Conservation (phyloP, 768 basidiomycete genomes). For the Auricularia auricula-judae region DNA sequence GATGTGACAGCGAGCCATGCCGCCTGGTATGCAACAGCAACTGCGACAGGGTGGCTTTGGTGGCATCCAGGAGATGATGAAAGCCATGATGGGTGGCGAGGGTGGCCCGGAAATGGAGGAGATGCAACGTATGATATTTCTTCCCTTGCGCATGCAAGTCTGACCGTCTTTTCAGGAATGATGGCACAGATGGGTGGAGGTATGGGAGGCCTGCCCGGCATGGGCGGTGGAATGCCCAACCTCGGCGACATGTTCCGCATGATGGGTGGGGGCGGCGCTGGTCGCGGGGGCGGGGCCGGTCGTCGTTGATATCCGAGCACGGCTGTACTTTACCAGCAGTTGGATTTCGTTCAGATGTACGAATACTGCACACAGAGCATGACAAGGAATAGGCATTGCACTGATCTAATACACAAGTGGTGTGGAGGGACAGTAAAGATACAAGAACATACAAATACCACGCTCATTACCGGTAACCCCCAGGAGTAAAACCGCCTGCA, state of each 20-base stretch:
- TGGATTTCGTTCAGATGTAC: too few species aligned
- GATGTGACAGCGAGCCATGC: conserved; percentile 68
- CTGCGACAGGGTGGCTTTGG: conserved; percentile 89
- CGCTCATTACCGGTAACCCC: too few species aligned
- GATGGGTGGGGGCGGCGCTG: conserved; percentile 11
- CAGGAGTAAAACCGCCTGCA: neutral
- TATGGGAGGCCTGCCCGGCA: conserved; percentile 35
- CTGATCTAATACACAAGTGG: neutral
- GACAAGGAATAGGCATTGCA: neutral
- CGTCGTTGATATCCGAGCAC: neutral
- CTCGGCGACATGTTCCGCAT: conserved; percentile 16
- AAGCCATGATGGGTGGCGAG: conserved; percentile 92
- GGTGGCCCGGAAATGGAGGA: conserved; percentile 88
- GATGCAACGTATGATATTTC: conserved; percentile 64
- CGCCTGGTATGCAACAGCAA: conserved; percentile 90
- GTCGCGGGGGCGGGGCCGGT: neutral
- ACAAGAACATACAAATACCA: neutral
- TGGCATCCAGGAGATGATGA: conserved; percentile 97
- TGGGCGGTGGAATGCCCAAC: conserved; percentile 35
- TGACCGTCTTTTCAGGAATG: conserved; percentile 45
- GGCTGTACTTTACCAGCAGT: neutral
- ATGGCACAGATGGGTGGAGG: conserved; percentile 70
- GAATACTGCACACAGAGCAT: neutral
- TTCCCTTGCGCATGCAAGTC: conserved; percentile 7
- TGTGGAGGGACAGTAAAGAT: neutral